Evolutionary conservation across 257 asterid genomes (phyloP).

Genomic region (Parsonsia alboflavescens): DNA sequence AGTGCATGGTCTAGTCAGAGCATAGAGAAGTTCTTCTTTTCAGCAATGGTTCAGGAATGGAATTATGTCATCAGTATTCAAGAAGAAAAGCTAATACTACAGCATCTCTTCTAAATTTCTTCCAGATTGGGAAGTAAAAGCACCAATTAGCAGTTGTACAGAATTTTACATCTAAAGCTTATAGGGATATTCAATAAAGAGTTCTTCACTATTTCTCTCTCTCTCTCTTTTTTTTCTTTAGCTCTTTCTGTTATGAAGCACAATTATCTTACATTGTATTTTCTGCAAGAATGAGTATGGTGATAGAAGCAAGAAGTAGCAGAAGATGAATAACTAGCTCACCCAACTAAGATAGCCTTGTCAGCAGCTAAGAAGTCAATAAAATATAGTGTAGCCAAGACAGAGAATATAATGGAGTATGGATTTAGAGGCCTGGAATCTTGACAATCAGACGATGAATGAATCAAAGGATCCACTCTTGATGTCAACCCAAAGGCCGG

Average conservation of each 20-base stretch:
- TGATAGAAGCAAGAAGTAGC: conserved; percentile 15
- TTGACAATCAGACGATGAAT: conserved; percentile 26
- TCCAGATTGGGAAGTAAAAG: not conserved
- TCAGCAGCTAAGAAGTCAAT: conserved; percentile 65
- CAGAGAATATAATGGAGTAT: conserved; percentile 68
- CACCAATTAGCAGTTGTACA: not conserved
- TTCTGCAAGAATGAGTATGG: not conserved
- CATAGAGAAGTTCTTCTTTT: not conserved
- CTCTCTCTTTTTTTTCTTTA: not conserved
- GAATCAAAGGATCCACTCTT: conserved; percentile 39
- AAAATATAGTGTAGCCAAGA: conserved; percentile 66
- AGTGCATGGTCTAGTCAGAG: not conserved
- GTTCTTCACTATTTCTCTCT: not conserved
- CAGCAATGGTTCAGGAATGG: no score
- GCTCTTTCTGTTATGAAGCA: not conserved
- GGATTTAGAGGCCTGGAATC: conserved; percentile 66
- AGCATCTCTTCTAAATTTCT: not conserved
- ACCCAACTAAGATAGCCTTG: conserved; percentile 90
- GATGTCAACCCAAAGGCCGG: conserved; percentile 96
- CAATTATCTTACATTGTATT: not conserved
- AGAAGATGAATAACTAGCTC: conserved; percentile 23
- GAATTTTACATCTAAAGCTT: not conserved
- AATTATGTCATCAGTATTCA: not conserved
- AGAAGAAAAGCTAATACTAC: not conserved
- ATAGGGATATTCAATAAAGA: not conserved